phyloP scores from a whole-genome alignment of 148 eudicot genomes.

The Cornus controversa region DNA sequence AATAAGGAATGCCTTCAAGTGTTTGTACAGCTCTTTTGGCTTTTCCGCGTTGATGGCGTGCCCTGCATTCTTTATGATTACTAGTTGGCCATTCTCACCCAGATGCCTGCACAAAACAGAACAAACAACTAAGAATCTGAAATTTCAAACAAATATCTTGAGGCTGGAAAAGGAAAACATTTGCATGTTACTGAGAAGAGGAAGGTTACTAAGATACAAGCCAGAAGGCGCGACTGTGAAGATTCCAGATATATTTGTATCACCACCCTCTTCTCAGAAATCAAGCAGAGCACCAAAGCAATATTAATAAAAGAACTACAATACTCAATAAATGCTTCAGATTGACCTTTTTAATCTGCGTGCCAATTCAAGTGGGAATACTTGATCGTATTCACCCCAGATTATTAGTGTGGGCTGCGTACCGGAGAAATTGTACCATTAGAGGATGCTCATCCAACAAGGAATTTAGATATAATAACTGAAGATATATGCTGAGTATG shows the following conservation, averaged over 20 bases:
- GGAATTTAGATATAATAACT: background rate
- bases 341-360: conserved; percentile 70
- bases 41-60: conserved; percentile 83
- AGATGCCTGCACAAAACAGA: conserved; percentile 45
- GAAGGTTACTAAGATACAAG: background rate
- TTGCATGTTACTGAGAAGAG: background rate
- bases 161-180: background rate
- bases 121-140: background rate
- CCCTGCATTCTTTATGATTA: conserved; percentile 66
- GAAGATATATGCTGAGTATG: background rate
- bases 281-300: background rate
- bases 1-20: conserved; percentile 60
- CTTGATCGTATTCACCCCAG: conserved; percentile 86
- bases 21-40: conserved; percentile 51
- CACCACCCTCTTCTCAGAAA: background rate
- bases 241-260: too few species aligned
- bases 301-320: background rate
- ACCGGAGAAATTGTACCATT: conserved; percentile 2
- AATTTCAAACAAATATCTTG: background rate
- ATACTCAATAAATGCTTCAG: background rate
- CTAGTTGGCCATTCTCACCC: conserved; percentile 70
- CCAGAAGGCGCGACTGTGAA: background rate
- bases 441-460: background rate
- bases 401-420: conserved; percentile 72
- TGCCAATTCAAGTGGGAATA: conserved; percentile 82